These are phyloP conservation scores for Thoreauomyces humboldtii DNA, from an alignment of 192 early-diverging fungal genomes.

Conservation along the genomic window DNA sequence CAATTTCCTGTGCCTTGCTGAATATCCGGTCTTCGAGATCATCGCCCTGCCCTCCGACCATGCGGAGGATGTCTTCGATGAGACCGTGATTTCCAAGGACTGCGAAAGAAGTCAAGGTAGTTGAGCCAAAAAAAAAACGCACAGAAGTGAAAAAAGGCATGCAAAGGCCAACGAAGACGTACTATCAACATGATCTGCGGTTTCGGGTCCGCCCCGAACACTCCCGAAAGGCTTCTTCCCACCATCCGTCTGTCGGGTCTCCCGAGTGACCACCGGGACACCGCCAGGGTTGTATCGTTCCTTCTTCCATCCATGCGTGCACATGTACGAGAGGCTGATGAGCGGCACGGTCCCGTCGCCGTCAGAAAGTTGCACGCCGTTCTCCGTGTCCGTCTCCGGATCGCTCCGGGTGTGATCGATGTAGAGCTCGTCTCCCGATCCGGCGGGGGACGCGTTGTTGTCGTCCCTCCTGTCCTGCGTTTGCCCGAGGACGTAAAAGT, in stretches of 20 bases:
- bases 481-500: conserved; percentile 66
- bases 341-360: conserved; percentile 89
- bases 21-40: conserved; percentile 32
- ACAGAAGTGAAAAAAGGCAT: not conserved
- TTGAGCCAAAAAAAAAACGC: not conserved
- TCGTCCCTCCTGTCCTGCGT: too few species aligned
- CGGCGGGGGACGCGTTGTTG: not conserved
- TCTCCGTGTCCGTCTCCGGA: conserved; percentile 58
- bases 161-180: not conserved
- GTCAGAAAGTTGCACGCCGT: conserved; percentile 66
- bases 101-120: not conserved
- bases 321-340: conserved; percentile 86
- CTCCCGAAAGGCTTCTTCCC: conserved; percentile 48
- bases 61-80: conserved; percentile 55
- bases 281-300: conserved; percentile 76
- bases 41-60: conserved; percentile 44
- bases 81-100: conserved; percentile 76
- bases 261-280: conserved; percentile 68
- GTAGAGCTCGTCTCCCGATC: conserved; percentile 13
- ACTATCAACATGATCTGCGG: conserved; percentile 80
- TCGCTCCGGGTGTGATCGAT: conserved; percentile 34
- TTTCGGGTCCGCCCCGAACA: conserved; percentile 65
- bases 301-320: conserved; percentile 76
- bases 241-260: conserved; percentile 42
- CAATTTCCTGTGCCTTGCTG: conserved; percentile 46